These are phyloP conservation scores for Leccinum brunneo-olivaceum DNA, from an alignment of 1,284 basidiomycete species.

Conservation along the genomic window DNA sequence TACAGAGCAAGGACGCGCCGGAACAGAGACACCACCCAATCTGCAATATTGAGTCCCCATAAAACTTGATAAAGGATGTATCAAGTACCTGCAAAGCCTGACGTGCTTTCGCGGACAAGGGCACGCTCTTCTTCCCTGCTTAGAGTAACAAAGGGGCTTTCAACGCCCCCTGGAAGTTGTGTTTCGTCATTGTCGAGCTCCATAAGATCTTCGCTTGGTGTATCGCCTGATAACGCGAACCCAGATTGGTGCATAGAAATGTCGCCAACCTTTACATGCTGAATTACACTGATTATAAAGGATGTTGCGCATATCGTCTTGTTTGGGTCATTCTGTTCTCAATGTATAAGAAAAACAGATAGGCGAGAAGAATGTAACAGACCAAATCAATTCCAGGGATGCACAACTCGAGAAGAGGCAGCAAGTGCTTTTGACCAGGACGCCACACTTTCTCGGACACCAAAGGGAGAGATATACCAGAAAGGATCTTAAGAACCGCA, in stretches of 20 bases:
- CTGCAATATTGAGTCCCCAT: constrained; percentile 31
- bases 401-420: constrained; percentile 85
- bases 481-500: constrained; percentile 84
- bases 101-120: constrained; percentile 72
- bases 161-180: constrained; percentile 50
- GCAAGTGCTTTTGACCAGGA: constrained; percentile 83
- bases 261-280: constrained; percentile 81
- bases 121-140: constrained; percentile 68
- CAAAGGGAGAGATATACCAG: constrained; percentile 74
- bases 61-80: constrained; percentile 9
- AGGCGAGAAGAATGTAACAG: constrained; percentile 19
- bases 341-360: constrained; percentile 3
- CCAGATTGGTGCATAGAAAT: constrained; percentile 57
- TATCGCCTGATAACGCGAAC: constrained; percentile 45
- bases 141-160: constrained; percentile 45
- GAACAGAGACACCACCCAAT: constrained; percentile 89
- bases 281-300: constrained; percentile 73
- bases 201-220: constrained; percentile 50
- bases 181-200: constrained; percentile 41
- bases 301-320: constrained; percentile 84
- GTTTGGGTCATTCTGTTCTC: constrained; percentile 76
- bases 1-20: constrained; percentile 82
- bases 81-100: constrained; percentile 63
- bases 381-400: constrained; percentile 89
- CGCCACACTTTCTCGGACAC: constrained; percentile 75